These are phyloP conservation scores for Fusarium sp. DNA, from an alignment of 2,329 filamentous ascomycete species.

Conservation along the genomic window DNA sequence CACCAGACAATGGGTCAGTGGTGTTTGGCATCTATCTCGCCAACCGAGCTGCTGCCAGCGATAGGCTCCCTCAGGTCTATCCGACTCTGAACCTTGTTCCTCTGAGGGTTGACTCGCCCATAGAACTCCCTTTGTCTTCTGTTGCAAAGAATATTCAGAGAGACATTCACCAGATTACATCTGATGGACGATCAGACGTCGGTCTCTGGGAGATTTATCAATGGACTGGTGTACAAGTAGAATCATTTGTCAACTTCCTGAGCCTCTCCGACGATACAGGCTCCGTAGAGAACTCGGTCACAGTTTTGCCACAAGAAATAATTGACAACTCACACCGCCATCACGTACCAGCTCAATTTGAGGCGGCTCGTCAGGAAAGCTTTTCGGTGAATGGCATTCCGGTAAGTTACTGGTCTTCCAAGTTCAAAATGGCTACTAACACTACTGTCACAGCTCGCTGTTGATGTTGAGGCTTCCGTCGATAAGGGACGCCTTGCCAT, in stretches of 20 bases:
- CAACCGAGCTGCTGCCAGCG: slow-evolving; percentile 68
- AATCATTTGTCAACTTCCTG: slow-evolving; percentile 85
- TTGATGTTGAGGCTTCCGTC: slow-evolving; percentile 53
- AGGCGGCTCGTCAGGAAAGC: slow-evolving; percentile 35
- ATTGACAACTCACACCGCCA: background rate
- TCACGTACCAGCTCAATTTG: background rate
- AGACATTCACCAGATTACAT: slow-evolving; percentile 69
- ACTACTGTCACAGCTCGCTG: slow-evolving; percentile 44
- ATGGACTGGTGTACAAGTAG: slow-evolving; percentile 77
- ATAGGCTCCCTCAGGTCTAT: slow-evolving; percentile 58
- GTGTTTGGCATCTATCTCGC: slow-evolving; percentile 85
- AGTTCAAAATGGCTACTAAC: background rate
- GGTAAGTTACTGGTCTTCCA: slow-evolving; percentile 31
- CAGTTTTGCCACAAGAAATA: background rate
- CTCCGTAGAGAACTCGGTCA: background rate
- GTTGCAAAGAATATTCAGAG: slow-evolving; percentile 70
- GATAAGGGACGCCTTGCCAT: slow-evolving; percentile 46
- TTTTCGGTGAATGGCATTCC: slow-evolving; percentile 38
- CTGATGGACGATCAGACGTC: slow-evolving; percentile 60
- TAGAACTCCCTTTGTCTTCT: slow-evolving; percentile 49
- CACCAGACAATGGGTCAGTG: slow-evolving; percentile 43
- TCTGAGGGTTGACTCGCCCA: slow-evolving; percentile 60
- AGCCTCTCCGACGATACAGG: slow-evolving; percentile 52
- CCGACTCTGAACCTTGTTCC: slow-evolving; percentile 85
- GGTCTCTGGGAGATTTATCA: slow-evolving; percentile 74